phyloP scores from a whole-genome alignment of 139 green algal species.

The Chlorella sp. region DNA sequence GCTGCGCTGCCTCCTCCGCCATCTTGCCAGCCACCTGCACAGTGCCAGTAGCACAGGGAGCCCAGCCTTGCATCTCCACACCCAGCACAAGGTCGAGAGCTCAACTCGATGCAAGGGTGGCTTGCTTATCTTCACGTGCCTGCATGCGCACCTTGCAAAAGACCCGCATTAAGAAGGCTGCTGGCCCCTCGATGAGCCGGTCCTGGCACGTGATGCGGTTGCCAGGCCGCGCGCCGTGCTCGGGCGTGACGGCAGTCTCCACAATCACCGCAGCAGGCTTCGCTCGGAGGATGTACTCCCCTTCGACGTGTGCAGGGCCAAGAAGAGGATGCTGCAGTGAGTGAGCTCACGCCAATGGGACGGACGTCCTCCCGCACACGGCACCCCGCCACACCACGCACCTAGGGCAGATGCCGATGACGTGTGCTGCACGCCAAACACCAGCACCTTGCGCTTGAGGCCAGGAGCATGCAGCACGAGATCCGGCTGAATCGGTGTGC shows the following conservation, averaged over 20 bases:
- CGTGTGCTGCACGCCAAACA: constrained; percentile 43
- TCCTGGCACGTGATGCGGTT: constrained; percentile 34
- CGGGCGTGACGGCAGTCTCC: constrained; percentile 56
- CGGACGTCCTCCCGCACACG: no score
- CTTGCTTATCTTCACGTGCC: no score
- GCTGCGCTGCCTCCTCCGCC: not conserved
- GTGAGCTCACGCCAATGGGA: no score
- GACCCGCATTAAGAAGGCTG: constrained; percentile 34
- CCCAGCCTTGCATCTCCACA: no score
- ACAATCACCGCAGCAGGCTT: constrained; percentile 51
- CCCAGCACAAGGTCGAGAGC: no score
- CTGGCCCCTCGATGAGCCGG: constrained; percentile 8
- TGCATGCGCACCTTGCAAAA: constrained; percentile 41
- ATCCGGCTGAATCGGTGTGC: not conserved
- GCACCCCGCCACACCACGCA: no score
- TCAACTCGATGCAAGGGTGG: no score
- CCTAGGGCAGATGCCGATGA: not conserved
- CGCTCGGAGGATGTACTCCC: constrained; percentile 40
- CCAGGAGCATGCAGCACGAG: constrained; percentile 1
- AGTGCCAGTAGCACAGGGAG: no score
- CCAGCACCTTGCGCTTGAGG: constrained; percentile 7
- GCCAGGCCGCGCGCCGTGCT: constrained; percentile 43
- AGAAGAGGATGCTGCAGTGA: no score
- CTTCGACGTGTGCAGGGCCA: not conserved
- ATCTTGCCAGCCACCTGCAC: constrained; percentile 15